phyloP scores from a whole-genome alignment of 2,329 filamentous ascomycete species.

The Alternaria angustiovoidea region DNA sequence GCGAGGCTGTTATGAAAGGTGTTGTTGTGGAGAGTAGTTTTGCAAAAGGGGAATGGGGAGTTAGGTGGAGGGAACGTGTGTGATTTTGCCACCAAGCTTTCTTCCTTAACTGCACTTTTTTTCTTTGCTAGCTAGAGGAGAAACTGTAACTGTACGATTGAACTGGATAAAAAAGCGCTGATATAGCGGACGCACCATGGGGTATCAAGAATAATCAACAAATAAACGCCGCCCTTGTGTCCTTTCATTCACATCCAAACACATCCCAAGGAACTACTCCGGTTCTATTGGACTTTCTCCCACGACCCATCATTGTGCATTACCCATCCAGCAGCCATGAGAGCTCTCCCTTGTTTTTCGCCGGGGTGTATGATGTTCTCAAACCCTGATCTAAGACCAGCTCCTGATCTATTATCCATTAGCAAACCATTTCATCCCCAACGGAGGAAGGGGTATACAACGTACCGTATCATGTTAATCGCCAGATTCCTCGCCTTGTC shows the following conservation, averaged over 20 bases:
- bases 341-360: conserved; percentile 24
- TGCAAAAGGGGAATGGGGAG: conserved; percentile 68
- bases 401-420: conserved; percentile 34
- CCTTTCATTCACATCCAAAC: not conserved
- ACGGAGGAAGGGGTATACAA: not conserved
- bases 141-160: conserved; percentile 8
- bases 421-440: conserved; percentile 6
- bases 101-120: too few species aligned
- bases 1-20: conserved; percentile 67
- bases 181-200: conserved; percentile 12
- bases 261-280: not conserved
- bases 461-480: conserved; percentile 51
- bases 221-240: not conserved
- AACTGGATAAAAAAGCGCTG: conserved; percentile 7
- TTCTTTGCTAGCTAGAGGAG: too few species aligned
- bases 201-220: conserved; percentile 30
- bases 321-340: conserved; percentile 20
- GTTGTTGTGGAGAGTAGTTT: conserved; percentile 67
- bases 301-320: conserved; percentile 12
- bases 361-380: conserved; percentile 29
- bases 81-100: not conserved
- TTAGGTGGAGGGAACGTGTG: conserved; percentile 62
- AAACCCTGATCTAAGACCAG: conserved; percentile 40
- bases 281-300: not conserved
- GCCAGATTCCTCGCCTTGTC: conserved; percentile 55